A percentile compares a stretch with the other conserved stretches of the same genome.
These are phyloP conservation scores for Crithidia brevicula DNA, from an alignment of 208 protist species.

Conservation along the genomic window DNA sequence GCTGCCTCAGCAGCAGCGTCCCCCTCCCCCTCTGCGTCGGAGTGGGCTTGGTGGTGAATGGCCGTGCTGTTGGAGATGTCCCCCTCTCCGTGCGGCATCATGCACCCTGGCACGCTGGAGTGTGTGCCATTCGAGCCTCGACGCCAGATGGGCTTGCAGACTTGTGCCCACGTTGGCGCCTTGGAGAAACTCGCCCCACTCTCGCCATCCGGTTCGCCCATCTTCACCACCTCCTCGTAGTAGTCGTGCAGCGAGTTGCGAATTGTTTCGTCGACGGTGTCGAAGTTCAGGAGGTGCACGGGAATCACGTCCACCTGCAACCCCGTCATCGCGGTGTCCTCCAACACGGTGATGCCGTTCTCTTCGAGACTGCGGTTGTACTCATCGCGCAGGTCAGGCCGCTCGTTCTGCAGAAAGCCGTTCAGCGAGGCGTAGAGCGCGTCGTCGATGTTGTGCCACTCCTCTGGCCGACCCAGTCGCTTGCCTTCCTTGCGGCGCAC, in stretches of 20 bases:
- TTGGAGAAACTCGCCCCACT: constrained; percentile 6
- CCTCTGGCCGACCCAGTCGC: constrained; percentile 40
- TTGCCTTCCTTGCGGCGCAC: constrained; percentile 42
- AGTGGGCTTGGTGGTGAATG: background rate
- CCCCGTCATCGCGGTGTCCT: constrained; percentile 88
- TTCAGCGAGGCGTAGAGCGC: constrained; percentile 67
- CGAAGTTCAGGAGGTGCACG: constrained; percentile 63
- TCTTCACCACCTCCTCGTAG: constrained; percentile 16
- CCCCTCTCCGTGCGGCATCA: constrained; percentile 14
- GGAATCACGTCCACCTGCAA: constrained; percentile 88
- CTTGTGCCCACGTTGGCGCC: constrained; percentile 30
- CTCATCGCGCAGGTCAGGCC: constrained; percentile 74
- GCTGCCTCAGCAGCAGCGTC: no score
- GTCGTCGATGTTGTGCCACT: constrained; percentile 82
- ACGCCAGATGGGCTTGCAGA: constrained; percentile 42
- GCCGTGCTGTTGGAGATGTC: constrained; percentile 10
- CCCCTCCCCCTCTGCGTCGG: background rate
- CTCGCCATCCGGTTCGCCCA: constrained; percentile 7
- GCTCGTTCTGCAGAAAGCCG: constrained; percentile 59
- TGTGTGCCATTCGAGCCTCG: constrained; percentile 3
- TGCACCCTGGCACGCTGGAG: constrained; percentile 14
- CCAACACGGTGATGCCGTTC: constrained; percentile 74
- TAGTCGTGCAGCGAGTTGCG: constrained; percentile 38
- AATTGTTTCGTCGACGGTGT: constrained; percentile 67
- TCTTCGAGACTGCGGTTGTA: constrained; percentile 63